A percentile compares a stretch with the other conserved stretches of the same genome.
These are phyloP conservation scores for Rhamnella rubrinervis DNA, from an alignment of 331 rosid species.

Conservation along the genomic window DNA sequence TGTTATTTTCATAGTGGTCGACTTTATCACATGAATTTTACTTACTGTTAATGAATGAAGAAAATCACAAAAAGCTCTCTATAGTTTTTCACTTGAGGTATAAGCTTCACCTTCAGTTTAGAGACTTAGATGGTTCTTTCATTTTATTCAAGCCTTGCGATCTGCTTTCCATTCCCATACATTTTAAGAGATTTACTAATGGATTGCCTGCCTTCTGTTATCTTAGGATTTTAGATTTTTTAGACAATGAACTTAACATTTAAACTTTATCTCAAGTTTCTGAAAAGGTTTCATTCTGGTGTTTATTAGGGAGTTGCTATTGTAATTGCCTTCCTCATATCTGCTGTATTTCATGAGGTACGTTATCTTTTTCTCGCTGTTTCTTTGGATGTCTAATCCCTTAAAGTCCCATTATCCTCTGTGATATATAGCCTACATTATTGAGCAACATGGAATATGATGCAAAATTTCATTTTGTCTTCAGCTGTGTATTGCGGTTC, in stretches of 20 bases:
- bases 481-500: slow-evolving; percentile 96
- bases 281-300: slow-evolving; percentile 5
- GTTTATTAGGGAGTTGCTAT: slow-evolving; percentile 56
- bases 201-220: too few species aligned
- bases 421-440: slow-evolving; percentile 1
- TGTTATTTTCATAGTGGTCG: neutral
- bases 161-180: too few species aligned
- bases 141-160: too few species aligned
- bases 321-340: slow-evolving; percentile 71
- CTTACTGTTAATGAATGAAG: too few species aligned
- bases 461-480: slow-evolving; percentile 21
- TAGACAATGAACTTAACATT: neutral
- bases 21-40: too few species aligned
- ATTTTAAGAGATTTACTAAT: too few species aligned
- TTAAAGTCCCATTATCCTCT: neutral
- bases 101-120: too few species aligned
- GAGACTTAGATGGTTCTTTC: too few species aligned
- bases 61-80: too few species aligned
- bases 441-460: slow-evolving; percentile 4
- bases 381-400: neutral
- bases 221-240: too few species aligned
- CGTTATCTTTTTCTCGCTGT: neutral
- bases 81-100: too few species aligned
- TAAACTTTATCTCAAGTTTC: slow-evolving; percentile 2
- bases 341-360: slow-evolving; percentile 98